Evolutionary conservation across 1,284 basidiomycete species (phyloP), one percentile per base, ranked within the genome.

Genomic region (Neotropicomus parvogracilis): DNA sequence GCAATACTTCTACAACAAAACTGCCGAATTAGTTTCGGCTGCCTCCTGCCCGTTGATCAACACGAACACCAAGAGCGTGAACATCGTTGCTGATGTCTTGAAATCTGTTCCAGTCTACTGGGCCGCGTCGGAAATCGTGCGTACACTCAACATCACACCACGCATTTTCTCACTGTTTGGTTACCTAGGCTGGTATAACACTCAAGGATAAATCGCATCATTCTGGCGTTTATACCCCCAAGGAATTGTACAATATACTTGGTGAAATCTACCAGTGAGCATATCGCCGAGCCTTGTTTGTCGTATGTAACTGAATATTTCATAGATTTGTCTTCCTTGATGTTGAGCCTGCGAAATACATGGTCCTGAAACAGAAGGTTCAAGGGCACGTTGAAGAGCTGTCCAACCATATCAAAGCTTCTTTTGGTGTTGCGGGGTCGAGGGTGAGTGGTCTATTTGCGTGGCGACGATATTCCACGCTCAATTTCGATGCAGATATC

Each of bases 261-360:
- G 72, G 75, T 21, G 81, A 85, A 27, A 83, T 88, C 48, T 88
- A 88, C 64, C 67, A 79, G 80, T 86, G 52, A 63, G 81, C 6
- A 19, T 14, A 20, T 45, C 20, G 2, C 7, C 12, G 13, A 41
- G 26, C 28, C 13, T 28, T 8, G 32, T 8, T 39, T 9, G 20
- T 16, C 33, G 14, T 32, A 20, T 17, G 21, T 14, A 28, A 40
- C 27, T 57, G 40, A 48, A 6, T n/a, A n/a, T 38, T 31, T 20
- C 10, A 8, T 53, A 88, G 85, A 26, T 85, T 77, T 59, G 68
- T 89, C 50, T 90, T 88, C 78, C 74, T 88, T n/a, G 79, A 88
- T 48, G 69, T 80, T 33, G 84, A 86, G 46, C 58, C 75, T 3
- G 70, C 75, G 3, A 78, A 79, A 53, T 65, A 79, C 37, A 76